phyloP scores from a whole-genome alignment of 2,329 filamentous ascomycete species.

The Penicillium sp. region DNA sequence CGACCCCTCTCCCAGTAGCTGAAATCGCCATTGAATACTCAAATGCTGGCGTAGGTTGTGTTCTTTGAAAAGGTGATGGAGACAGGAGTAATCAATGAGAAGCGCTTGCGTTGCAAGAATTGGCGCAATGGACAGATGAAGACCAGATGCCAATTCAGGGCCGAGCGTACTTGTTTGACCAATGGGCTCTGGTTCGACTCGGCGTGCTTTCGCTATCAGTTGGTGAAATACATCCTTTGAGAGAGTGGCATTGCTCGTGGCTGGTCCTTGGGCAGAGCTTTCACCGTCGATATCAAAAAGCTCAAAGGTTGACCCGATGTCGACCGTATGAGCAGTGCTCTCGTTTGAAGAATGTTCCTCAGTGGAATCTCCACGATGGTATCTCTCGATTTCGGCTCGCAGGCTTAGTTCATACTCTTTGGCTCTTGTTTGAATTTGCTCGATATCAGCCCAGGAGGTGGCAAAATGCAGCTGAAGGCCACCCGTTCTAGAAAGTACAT shows the following conservation, averaged over 20 bases:
- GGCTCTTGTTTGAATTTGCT: conserved; percentile 63
- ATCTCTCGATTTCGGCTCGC: conserved; percentile 41
- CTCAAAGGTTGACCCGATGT: conserved; percentile 28
- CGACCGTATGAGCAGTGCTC: background rate
- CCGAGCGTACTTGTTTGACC: conserved; percentile 29
- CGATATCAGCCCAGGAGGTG: conserved; percentile 71
- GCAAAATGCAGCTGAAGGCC: conserved; percentile 67
- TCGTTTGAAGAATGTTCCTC: background rate
- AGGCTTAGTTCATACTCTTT: conserved; percentile 40
- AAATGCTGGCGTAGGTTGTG: conserved; percentile 74
- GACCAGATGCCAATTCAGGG: conserved; percentile 53
- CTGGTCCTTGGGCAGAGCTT: conserved; percentile 25
- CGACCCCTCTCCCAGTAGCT: conserved; percentile 79
- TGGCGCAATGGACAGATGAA: conserved; percentile 71
- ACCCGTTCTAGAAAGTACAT: conserved; percentile 48
- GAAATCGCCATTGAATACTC: conserved; percentile 73
- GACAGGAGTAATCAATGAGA: conserved; percentile 74
- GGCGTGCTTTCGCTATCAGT: conserved; percentile 29
- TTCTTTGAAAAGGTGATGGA: conserved; percentile 73
- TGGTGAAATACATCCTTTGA: conserved; percentile 32
- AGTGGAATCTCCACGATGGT: conserved; percentile 36
- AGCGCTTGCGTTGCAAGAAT: conserved; percentile 73
- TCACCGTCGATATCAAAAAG: conserved; percentile 38
- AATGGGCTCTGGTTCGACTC: conserved; percentile 14
- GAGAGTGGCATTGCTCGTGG: conserved; percentile 25